These are phyloP conservation scores for Ustilago cynodontis DNA, from an alignment of 1,284 basidiomycete species.

Conservation along the genomic window DNA sequence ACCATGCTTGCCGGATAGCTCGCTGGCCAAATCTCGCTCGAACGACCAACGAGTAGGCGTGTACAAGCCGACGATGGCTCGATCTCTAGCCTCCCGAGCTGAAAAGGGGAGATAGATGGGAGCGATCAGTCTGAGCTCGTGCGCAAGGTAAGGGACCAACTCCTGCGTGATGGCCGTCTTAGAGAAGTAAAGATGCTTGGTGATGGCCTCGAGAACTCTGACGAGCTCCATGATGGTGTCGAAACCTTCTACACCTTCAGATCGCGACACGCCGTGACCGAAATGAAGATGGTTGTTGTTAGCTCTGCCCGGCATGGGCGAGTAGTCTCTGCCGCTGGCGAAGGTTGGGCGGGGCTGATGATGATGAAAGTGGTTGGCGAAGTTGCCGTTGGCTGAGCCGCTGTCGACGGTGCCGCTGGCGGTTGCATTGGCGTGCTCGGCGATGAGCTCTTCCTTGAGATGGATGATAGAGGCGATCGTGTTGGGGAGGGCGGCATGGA, in stretches of 20 bases:
- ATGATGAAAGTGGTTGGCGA: neutral
- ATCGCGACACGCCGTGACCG: too few species aligned
- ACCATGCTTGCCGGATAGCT: neutral
- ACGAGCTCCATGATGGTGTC: conserved; percentile 9
- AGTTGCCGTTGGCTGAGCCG: neutral
- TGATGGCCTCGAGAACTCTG: neutral
- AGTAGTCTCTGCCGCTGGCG: neutral
- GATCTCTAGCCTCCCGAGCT: conserved; percentile 8
- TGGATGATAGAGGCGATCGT: conserved; percentile 3
- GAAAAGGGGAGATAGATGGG: conserved; percentile 26
- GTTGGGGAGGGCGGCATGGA: conserved; percentile 1
- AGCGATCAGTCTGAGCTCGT: conserved; percentile 4
- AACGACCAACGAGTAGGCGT: conserved; percentile 17
- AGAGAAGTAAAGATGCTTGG: conserved; percentile 7
- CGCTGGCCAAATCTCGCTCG: neutral
- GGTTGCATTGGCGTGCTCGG: neutral
- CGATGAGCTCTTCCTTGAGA: neutral
- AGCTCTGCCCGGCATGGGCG: neutral
- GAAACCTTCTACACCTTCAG: conserved; percentile 6
- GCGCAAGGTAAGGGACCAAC: conserved; percentile 8
- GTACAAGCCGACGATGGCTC: neutral
- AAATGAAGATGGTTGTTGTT: neutral
- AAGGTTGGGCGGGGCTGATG: neutral
- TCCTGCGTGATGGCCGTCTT: conserved; percentile 3
- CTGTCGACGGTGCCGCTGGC: neutral